Evolutionary conservation across 441 rosid genomes (phyloP), one percentile per base, ranked within the genome.

Genomic region (Cnidoscolus chayamansa): DNA sequence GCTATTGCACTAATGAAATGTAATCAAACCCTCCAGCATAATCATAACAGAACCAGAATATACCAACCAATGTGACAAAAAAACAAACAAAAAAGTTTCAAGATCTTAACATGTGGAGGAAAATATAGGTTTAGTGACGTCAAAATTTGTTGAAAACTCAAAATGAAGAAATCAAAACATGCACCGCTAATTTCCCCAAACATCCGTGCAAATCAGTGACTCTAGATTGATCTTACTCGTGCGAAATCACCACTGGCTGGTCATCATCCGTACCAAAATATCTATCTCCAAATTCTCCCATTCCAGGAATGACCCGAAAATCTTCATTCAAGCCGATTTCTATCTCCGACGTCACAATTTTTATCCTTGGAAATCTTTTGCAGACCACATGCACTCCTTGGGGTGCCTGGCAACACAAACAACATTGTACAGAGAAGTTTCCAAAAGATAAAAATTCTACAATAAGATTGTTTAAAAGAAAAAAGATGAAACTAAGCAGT

Each of bases 221-320:
- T 25, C 72, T 65, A n/a, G 10, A 47, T 62, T 50, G 72, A 25
- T 25, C 25, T 25, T 25, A 63, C 63, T 25, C 63, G 51, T 64
- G 54, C 10, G 10, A 74, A 49, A 70, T 61, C 69, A 62, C 71
- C 77, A 75, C 79, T 55, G 50, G 86, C 69, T 76, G 80, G 15
- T 93, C 97, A 10, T 94, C 96, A 49, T 93, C 98, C 10, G 98
- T 90, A 49, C 99, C 98, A 67, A 95, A 95, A 76, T 95, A 92
- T 80, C 96, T 83, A 85, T 95, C 98, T 76, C 98, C 99, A 74
- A 95, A 92, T 81, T 95, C 98, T 4, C 98, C 99, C 98, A 93
- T 91, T 48, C 99, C 99, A 4, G 98, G 99, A 62, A 95, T 72
- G 20, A 95, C 98, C 16, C 99, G 91, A 82, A 83, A 95, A 81